Evolutionary conservation across 2,329 filamentous ascomycete genomes (phyloP).

Genomic region (Penicillium sclerotigenum): DNA sequence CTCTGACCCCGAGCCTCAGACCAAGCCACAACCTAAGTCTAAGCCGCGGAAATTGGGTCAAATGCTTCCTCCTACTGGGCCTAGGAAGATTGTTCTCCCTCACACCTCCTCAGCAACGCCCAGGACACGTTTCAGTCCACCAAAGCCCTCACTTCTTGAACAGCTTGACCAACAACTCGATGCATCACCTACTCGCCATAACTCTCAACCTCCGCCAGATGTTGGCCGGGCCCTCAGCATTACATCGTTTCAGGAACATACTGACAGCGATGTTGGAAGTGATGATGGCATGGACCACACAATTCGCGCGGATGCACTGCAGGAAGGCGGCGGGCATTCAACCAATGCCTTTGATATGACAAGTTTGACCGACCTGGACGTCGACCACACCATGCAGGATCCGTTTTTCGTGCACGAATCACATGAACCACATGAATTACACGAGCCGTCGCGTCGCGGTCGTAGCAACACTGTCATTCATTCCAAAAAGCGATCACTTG

Average conservation of each 20-base stretch:
- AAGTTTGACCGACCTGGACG: constrained; percentile 31
- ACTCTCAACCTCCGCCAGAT: constrained; percentile 31
- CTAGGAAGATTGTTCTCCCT: constrained; percentile 34
- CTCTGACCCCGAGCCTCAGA: constrained; percentile 4
- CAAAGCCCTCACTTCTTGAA: constrained; percentile 40
- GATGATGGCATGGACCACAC: constrained; percentile 23
- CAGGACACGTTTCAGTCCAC: constrained; percentile 40
- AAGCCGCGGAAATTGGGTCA: constrained; percentile 25
- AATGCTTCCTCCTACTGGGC: constrained; percentile 23
- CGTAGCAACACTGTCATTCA: constrained; percentile 26
- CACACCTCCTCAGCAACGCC: constrained; percentile 36
- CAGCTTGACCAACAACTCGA: constrained; percentile 38
- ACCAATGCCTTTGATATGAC: constrained; percentile 32
- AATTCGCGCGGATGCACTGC: constrained; percentile 19
- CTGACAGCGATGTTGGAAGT: constrained; percentile 19
- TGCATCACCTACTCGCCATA: constrained; percentile 35
- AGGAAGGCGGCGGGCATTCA: constrained; percentile 28
- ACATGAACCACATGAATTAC: not conserved
- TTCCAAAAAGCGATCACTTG: constrained; percentile 32
- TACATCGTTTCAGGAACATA: constrained; percentile 18
- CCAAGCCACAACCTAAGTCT: not conserved
- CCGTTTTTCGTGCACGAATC: constrained; percentile 30
- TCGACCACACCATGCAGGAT: constrained; percentile 31
- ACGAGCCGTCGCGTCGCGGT: constrained; percentile 13
- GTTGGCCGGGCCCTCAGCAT: constrained; percentile 20